Percentiles rank a stretch among this genome's conserved stretches.
These are phyloP conservation scores for Melocanna baccifera DNA, from an alignment of 176 grass and related monocot genomes.

Conservation along the genomic window DNA sequence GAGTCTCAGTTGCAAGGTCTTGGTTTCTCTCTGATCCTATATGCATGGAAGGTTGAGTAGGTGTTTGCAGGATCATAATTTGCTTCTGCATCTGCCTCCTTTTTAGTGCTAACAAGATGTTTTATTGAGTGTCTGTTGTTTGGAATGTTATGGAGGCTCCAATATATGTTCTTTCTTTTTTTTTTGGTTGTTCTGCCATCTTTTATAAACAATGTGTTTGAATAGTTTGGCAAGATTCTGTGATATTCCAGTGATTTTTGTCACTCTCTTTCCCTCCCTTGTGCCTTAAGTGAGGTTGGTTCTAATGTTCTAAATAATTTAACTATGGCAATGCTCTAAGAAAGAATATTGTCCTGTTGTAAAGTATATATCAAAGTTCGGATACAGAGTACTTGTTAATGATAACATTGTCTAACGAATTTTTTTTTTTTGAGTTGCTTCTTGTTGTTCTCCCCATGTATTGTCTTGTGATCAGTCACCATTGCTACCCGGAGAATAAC, in stretches of 20 bases:
- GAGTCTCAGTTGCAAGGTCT: slow-evolving; percentile 51
- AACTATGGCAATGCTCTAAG: slow-evolving; percentile 22
- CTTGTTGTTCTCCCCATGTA: not conserved
- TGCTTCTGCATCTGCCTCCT: slow-evolving; percentile 34
- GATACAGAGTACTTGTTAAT: not conserved
- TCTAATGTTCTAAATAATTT: slow-evolving; percentile 32
- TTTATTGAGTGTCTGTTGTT: slow-evolving; percentile 41
- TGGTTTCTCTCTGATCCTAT: slow-evolving; percentile 59
- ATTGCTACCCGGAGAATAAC: not conserved
- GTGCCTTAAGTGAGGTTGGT: slow-evolving; percentile 13
- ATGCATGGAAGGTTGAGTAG: slow-evolving; percentile 72
- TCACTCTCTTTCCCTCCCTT: not conserved
- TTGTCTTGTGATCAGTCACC: not conserved
- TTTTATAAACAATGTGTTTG: slow-evolving; percentile 41
- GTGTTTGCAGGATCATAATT: slow-evolving; percentile 37
- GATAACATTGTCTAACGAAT: not conserved
- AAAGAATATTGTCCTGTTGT: slow-evolving; percentile 39
- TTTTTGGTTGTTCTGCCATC: slow-evolving; percentile 22
- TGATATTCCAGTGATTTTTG: slow-evolving; percentile 27
- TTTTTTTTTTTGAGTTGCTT: not conserved
- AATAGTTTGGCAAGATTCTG: slow-evolving; percentile 42
- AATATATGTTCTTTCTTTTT: slow-evolving; percentile 46
- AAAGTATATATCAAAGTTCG: slow-evolving; percentile 26
- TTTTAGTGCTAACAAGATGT: slow-evolving; percentile 54
- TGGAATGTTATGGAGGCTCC: slow-evolving; percentile 32